These are phyloP conservation scores for Schwanniomyces polymorphus DNA, from an alignment of 805 yeast genomes.

Conservation along the genomic window DNA sequence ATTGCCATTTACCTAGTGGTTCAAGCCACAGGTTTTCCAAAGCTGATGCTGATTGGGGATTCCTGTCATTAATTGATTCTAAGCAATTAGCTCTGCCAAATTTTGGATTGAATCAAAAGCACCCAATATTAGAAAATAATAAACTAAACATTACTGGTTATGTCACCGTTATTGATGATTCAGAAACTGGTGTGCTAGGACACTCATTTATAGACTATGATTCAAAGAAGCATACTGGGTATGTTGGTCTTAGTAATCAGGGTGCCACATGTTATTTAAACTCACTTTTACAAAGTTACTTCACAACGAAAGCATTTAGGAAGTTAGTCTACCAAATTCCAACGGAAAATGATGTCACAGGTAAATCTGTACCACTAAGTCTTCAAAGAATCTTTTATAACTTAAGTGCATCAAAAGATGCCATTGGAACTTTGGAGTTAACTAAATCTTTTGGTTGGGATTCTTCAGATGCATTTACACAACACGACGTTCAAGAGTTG, in stretches of 20 bases:
- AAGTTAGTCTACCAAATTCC: conserved; percentile 89
- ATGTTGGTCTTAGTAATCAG: conserved; percentile 90
- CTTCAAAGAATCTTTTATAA: conserved; percentile 85
- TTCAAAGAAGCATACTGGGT: conserved; percentile 85
- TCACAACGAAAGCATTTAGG: conserved; percentile 78
- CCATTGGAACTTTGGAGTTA: conserved; percentile 82
- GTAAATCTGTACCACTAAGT: conserved; percentile 71
- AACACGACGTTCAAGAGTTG: conserved; percentile 96
- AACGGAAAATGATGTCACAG: conserved; percentile 51
- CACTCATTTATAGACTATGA: conserved; percentile 82
- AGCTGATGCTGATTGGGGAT: conserved; percentile 94
- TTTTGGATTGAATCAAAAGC: conserved; percentile 17
- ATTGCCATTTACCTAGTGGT: conserved; percentile 55
- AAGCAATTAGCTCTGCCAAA: conserved; percentile 34
- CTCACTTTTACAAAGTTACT: conserved; percentile 87
- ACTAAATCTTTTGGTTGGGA: conserved; percentile 98
- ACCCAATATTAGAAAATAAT: conserved; percentile 51
- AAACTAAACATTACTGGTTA: conserved; percentile 71
- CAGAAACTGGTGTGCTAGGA: conserved; percentile 91
- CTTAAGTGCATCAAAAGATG: conserved; percentile 67
- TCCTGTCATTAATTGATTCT: conserved; percentile 69
- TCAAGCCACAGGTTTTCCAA: conserved; percentile 79
- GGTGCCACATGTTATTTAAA: conserved; percentile 98
- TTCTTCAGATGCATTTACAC: conserved; percentile 90
- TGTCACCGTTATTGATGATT: conserved; percentile 77